phyloP scores from a whole-genome alignment of 2,329 filamentous ascomycete genomes.

The Monilinia vaccinii-corymbosi region DNA sequence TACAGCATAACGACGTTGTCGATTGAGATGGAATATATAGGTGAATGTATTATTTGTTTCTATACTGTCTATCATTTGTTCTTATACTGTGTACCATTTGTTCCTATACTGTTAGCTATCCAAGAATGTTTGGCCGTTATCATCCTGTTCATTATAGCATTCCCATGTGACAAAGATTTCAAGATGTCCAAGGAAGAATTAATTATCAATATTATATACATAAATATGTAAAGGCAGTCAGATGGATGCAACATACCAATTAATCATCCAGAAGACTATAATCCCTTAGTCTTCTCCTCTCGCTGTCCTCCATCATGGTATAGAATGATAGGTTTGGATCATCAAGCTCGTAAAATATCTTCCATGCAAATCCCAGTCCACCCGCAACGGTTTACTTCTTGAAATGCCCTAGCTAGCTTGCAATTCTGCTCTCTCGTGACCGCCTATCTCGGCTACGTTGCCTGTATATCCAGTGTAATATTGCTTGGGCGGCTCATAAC shows the following conservation, averaged over 20 bases:
- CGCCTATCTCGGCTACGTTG: not conserved
- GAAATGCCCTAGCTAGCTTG: not conserved
- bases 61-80: too few relatives aligned
- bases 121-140: not conserved
- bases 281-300: not conserved
- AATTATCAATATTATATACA: not conserved
- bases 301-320: too few relatives aligned
- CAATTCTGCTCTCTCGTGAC: not conserved
- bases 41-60: not conserved
- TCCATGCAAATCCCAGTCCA: not conserved
- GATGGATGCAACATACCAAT: too few relatives aligned
- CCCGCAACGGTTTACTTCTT: too few relatives aligned
- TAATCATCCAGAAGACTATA: not conserved
- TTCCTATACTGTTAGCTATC: not conserved
- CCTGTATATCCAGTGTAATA: not conserved
- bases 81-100: too few relatives aligned
- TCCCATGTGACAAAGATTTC: not conserved
- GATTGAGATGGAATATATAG: fast-evolving
- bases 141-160: not conserved
- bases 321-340: too few relatives aligned
- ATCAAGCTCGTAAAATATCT: not conserved
- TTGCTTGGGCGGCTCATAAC: not conserved
- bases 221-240: not conserved
- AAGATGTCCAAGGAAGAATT: not conserved
- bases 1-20: not conserved